phyloP scores from a whole-genome alignment of 306 rosid species.

The Lotus japonicus region DNA sequence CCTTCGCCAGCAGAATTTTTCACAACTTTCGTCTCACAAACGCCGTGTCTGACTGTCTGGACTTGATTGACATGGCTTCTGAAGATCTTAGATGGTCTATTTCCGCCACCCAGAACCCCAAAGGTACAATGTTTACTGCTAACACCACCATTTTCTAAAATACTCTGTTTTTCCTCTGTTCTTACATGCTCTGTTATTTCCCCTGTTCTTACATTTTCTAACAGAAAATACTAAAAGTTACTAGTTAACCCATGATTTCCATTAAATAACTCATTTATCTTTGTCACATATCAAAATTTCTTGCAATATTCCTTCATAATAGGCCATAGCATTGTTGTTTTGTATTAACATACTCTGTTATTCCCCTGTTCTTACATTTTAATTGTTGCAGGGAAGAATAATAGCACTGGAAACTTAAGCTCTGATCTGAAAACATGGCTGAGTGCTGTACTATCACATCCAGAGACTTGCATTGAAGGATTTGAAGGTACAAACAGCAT shows the following conservation, averaged over 20 bases:
- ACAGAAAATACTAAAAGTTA: too few species aligned
- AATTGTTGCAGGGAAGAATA: constrained; percentile 48
- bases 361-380: neutral
- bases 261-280: too few species aligned
- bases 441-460: constrained; percentile 62
- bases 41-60: constrained; percentile 69
- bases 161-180: too few species aligned
- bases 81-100: constrained; percentile 49
- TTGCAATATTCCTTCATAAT: too few species aligned
- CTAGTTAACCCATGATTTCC: too few species aligned
- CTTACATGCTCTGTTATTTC: too few species aligned
- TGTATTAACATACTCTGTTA: neutral
- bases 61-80: constrained; percentile 51
- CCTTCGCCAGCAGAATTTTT: constrained; percentile 3
- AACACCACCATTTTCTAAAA: neutral
- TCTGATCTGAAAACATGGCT: constrained; percentile 87
- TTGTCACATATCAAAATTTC: too few species aligned
- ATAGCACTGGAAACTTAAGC: constrained; percentile 61
- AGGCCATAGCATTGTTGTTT: too few species aligned
- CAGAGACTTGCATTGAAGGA: constrained; percentile 79
- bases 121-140: constrained; percentile 20
- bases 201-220: too few species aligned
- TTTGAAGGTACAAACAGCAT: constrained; percentile 64
- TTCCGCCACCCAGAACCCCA: constrained; percentile 48
- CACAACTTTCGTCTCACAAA: constrained; percentile 46